A percentile compares a stretch with the other conserved stretches of the same genome.
Evolutionary conservation across 805 yeast genomes (phyloP).

Genomic region (Maudiozyma bulderi): DNA sequence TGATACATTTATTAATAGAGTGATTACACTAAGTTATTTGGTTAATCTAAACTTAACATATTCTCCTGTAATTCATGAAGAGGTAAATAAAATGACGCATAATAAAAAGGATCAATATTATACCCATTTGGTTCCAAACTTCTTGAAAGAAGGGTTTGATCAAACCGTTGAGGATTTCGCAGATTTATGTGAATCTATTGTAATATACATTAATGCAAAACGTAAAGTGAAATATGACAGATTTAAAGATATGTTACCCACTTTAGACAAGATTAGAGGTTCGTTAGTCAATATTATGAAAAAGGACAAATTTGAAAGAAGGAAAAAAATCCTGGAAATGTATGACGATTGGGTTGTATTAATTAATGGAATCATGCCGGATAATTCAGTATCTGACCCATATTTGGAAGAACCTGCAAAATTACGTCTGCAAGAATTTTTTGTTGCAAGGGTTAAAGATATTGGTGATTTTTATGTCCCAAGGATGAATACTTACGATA

Average conservation of each 20-base stretch:
- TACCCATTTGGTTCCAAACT: constrained; percentile 22
- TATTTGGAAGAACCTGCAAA: constrained; percentile 20
- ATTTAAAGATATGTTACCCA: constrained; percentile 13
- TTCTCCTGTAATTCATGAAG: constrained; percentile 21
- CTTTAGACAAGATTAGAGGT: constrained; percentile 15
- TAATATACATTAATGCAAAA: constrained; percentile 17
- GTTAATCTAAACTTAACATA: constrained; percentile 20
- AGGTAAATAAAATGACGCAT: constrained; percentile 20
- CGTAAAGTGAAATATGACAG: constrained; percentile 19
- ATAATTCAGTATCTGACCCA: constrained; percentile 24
- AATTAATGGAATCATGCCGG: constrained; percentile 18
- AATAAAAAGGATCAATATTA: constrained; percentile 21
- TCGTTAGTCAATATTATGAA: constrained; percentile 6
- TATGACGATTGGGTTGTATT: constrained; percentile 21
- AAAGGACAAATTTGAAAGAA: constrained; percentile 5
- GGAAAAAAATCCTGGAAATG: constrained; percentile 7
- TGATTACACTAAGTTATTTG: constrained; percentile 17
- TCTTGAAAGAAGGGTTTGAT: constrained; percentile 17
- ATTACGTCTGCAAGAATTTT: constrained; percentile 24
- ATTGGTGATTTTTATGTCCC: constrained; percentile 29
- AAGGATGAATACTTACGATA: constrained; percentile 9
- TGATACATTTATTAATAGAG: constrained; percentile 18
- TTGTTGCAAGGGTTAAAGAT: constrained; percentile 24
- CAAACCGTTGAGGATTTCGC: constrained; percentile 17
- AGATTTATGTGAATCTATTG: constrained; percentile 19